Base-by-base conservation (phyloP, 148 eudicot genomes). In the Linanthus parryae region DNA sequence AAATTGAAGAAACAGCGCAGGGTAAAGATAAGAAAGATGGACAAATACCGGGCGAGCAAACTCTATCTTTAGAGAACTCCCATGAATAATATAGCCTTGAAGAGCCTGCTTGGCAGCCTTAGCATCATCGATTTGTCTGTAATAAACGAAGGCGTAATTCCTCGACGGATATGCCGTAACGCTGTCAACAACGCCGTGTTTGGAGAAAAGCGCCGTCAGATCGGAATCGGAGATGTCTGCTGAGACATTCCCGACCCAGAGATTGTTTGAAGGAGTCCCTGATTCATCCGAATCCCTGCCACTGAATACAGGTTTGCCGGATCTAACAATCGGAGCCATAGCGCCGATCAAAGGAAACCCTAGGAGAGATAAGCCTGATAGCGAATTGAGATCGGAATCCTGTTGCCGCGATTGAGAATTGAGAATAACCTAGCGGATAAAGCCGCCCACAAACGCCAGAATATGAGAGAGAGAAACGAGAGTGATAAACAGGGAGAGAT, bases 1-100 rank as follows among this genome's bases (percentile, higher is more conserved):
- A 49, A 40, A 17, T 17, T 16, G 54, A 60, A 43, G 44, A 67
- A 38, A 38, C 42, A 31, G 15, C 33, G 27, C 30, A 44, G 40
- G 54, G 77, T 62, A 36, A 27, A 53, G 64, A 58, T n/a, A n/a
- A n/a, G n/a, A n/a, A n/a, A n/a, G n/a, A n/a, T n/a, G n/a, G n/a
- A 82, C 88, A 67, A 95, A 64, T 73, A 90, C 97, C 86, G 83
- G 85, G 71, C 73, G 86, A 17, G 95, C 89, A 68, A 91, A 91
- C 61, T 91, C 84, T 52, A 91, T 91, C 63, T 71, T 83, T 43
- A 91, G 30, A 0, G 79, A 37, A 38, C 48, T 66, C 2, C 86
- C 86, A 33, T 59, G 77, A 35, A 91, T 26, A 31, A 54, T 6
- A 52, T 57, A 61, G 12, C 95, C 94, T n/a, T 72, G 80, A 11